Evolutionary conservation across 176 grass and related monocot species (phyloP), one percentile per base, ranked within the genome.

Genomic region (Typha latifolia): DNA sequence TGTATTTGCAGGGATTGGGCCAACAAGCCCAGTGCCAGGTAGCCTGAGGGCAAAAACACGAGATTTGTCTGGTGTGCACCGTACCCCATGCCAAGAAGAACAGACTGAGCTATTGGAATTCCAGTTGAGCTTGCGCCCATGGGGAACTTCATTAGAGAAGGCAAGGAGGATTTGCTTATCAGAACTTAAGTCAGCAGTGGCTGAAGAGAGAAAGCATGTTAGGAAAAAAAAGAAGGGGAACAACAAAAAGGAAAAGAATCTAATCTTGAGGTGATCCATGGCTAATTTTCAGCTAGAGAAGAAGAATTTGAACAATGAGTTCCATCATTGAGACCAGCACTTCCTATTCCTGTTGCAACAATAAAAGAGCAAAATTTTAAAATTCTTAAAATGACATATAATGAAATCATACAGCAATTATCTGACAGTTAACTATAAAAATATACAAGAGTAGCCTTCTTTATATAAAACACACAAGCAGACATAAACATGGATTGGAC

Each of bases 121-220:
- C 95, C 95, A 99, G 61, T 87, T 85, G 57, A 94, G 76, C 71
- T 77, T 93, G 31, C 79, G 85, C 63, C 78, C 71, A 72, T 74
- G 86, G 43, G 77, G 72, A 52, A 90, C 62, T 79, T 76, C 69
- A 49, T 82, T 81, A 27, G 79, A 80, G 78, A 99, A 99, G 67
- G 79, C 72, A 76, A 94, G 81, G 68, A 99, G 89, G 51, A 81
- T 73, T 94, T 87, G 78, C 82, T 85, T 90, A 78, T 99, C 95
- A 27, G 95, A 87, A 47, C 69, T 68, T 49, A 87, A 62, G 72
- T 93, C 77, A 69, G 84, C 81, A 49, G 4, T 67, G 61, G 51
- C 66, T 16, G 67, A 70, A 62, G 75, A 34, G 47, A 62, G 11
- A n/a, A 99, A 62, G 31, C 78, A 68, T 52, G 80, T 18, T 31